Base-by-base conservation (phyloP, 495 filamentous ascomycete species). In the Penicillium simplicissimum region DNA sequence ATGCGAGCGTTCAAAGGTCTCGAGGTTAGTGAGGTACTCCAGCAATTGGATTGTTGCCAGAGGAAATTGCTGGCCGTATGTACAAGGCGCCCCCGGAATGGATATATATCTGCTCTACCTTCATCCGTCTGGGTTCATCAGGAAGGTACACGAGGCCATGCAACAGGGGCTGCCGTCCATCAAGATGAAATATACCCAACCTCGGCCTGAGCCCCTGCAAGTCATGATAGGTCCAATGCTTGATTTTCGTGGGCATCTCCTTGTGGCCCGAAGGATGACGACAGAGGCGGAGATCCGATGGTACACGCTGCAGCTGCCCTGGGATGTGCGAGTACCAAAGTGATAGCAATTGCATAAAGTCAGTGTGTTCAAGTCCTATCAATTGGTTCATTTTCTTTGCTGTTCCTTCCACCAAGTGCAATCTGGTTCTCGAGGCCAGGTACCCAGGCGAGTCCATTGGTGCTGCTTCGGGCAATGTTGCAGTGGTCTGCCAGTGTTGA, bases 401-500 rank as follows among this genome's bases (percentile, higher is more conserved):
- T 5, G 19, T 42, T 19, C 1, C 35, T 4, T 35, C n/a, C 38
- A 47, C 9, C 47, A 35, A 5, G 8, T 42, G n/a, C 23, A 8
- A 2, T 40, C 23, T 40, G 17, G 17, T 43, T 21, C 31, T 45
- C 6, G 31, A 3, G 21, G 37, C 53, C 54, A 36, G 55, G 38
- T 14, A 45, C n/a, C 33, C 55, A 36, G 35, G 21, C 5, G 45
- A 31, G 28, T 7, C 28, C 3, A 31, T 31, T 31, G 28, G 28
- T 31, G 28, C 59, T 64, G 65, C 58, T 64, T 61, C 19, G 58
- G 62, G 61, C 61, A 59, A 70, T 66, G 67, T 70, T 70, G 52
- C 67, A 70, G 60, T 66, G 58, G 34, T 19, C 47, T 19, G 43
- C 23, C 57, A 69, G 67, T 67, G 67, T 69, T 71, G 69, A 71